Base-by-base conservation (phyloP, 257 asterid genomes). In the Solanum clarkiae region DNA sequence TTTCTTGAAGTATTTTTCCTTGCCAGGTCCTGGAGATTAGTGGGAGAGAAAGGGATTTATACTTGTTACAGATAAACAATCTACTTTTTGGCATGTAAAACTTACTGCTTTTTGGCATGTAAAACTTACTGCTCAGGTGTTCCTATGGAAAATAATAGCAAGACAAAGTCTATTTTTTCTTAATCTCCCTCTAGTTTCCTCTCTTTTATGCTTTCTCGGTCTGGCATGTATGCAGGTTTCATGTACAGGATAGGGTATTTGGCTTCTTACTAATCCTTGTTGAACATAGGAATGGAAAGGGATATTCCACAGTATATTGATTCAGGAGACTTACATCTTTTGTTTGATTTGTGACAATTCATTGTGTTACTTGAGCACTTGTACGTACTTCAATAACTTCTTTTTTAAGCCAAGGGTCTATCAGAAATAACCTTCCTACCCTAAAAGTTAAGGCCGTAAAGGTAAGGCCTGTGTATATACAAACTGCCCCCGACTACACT, bases 1-100 rank as follows among this genome's bases (percentile, higher is more conserved):
- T 81, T 86, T 84, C 81, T 86, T 88, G 86, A 45, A 66, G 75
- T 47, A 84, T 53, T 54, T 84, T 47, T 70, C 44, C 44, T 51
- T 14, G 24, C 62, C 82, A 49, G 62, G 62, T 51, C 51, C 45
- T 8, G 62, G 44, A 22, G 82, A 75, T 40, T 49, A 49, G 82
- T 24, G 60, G 60, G 59, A 75, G 82, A 24, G 51, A 75, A 75
- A 75, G 1, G 62, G 82, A 9, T 75, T 49, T 29, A 45, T 22
- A 49, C 60, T 47, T 47, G 81, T 49, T 49, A 49, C 44, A 49
- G 60, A 75, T 75, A 49, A 49, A 8, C 24, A 75, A 2, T 75
- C 22, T 49, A 71, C 44, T 47, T 53, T 45, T 49, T 77, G 65
- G 65, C 49, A 77, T 77, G 63, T 53, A 75, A 75, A 22, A 75